Evolutionary conservation across 805 yeast genomes (phyloP).

Genomic region (Ogataea polymorpha): DNA sequence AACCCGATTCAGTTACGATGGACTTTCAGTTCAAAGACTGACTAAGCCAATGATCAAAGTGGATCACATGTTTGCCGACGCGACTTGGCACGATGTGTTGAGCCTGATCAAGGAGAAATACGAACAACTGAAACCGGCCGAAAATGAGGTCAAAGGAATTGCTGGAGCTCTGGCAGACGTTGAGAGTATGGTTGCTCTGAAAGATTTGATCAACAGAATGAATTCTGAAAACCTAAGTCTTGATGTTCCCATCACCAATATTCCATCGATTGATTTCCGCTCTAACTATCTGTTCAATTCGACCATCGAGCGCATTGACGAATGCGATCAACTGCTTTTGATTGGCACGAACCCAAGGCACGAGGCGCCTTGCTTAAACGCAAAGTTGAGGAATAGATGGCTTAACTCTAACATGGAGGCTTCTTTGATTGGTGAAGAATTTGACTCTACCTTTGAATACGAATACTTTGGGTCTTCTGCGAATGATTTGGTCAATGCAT

Average conservation of each 20-base stretch:
- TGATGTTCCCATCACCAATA: slow-evolving; percentile 58
- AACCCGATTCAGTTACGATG: slow-evolving; percentile 82
- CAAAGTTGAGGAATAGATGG: slow-evolving; percentile 82
- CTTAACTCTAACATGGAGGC: slow-evolving; percentile 61
- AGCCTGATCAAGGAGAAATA: slow-evolving; percentile 63
- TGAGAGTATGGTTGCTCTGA: slow-evolving; percentile 76
- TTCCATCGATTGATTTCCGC: slow-evolving; percentile 71
- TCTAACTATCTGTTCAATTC: slow-evolving; percentile 80
- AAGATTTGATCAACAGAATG: slow-evolving; percentile 71
- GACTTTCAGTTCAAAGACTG: slow-evolving; percentile 79
- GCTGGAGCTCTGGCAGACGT: slow-evolving; percentile 82
- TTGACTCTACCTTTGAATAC: slow-evolving; percentile 71
- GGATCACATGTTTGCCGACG: slow-evolving; percentile 66
- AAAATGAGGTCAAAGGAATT: slow-evolving; percentile 73
- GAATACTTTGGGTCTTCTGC: slow-evolving; percentile 62
- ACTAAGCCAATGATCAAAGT: slow-evolving; percentile 74
- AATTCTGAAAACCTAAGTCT: slow-evolving; percentile 80
- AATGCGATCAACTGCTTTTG: slow-evolving; percentile 75
- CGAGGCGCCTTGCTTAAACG: slow-evolving; percentile 85
- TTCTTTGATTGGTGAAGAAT: slow-evolving; percentile 69
- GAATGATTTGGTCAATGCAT: slow-evolving; percentile 54
- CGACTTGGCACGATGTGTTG: slow-evolving; percentile 87
- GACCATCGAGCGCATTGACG: slow-evolving; percentile 73
- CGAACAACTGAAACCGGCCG: slow-evolving; percentile 52
- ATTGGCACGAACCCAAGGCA: slow-evolving; percentile 87